Percentiles rank a stretch among this genome's conserved stretches.
phyloP scores from a whole-genome alignment of 495 filamentous ascomycete genomes.

The Apiosordaria backusii region DNA sequence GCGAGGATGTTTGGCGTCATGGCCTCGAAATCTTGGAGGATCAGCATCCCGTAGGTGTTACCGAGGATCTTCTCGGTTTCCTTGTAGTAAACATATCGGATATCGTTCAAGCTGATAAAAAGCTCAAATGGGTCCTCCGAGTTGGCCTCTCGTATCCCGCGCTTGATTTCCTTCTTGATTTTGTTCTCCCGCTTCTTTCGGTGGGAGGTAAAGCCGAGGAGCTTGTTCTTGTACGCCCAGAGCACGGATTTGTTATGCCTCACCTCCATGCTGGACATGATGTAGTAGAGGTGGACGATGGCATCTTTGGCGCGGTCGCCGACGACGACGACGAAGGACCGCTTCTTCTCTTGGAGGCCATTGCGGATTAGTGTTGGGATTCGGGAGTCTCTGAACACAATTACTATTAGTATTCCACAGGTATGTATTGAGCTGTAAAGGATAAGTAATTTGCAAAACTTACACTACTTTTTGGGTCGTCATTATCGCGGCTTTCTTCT shows the following conservation, averaged over 20 bases:
- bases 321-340: constrained; percentile 95
- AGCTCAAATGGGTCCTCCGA: constrained; percentile 96
- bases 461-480: constrained; percentile 55
- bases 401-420: neutral
- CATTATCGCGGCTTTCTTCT: constrained; percentile 7
- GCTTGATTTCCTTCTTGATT: constrained; percentile 97
- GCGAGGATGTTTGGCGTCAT: constrained; percentile 95
- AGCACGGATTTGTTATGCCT: constrained; percentile 96
- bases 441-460: constrained; percentile 18
- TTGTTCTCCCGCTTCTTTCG: constrained; percentile 96
- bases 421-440: neutral
- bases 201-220: constrained; percentile 87
- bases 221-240: constrained; percentile 99
- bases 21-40: constrained; percentile 96
- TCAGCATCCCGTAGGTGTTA: constrained; percentile 98
- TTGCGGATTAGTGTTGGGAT: constrained; percentile 96
- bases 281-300: constrained; percentile 91
- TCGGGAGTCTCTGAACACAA: constrained; percentile 70
- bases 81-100: constrained; percentile 99
- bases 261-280: constrained; percentile 83
- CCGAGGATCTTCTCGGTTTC: constrained; percentile 99
- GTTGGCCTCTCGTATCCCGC: constrained; percentile 91
- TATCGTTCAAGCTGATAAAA: constrained; percentile 93
- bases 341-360: constrained; percentile 93
- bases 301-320: constrained; percentile 96